Conservation (phyloP, 2,329 filamentous ascomycete species). For the Thermothelomyces thermophilus region DNA sequence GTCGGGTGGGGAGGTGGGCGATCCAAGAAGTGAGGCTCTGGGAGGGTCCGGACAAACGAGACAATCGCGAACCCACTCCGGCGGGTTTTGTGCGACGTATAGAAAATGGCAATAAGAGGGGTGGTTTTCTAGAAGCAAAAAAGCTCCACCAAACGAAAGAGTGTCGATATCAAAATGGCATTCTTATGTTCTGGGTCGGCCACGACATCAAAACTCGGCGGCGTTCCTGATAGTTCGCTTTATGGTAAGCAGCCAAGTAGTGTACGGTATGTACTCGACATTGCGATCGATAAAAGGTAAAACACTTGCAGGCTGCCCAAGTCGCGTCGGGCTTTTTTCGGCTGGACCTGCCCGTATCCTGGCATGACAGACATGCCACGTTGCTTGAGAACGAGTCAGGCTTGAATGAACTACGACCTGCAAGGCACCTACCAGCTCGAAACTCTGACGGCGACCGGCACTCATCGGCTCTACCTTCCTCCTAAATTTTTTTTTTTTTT, state of each 20-base stretch:
- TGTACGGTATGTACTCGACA: too few relatives aligned
- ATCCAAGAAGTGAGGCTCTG: slow-evolving; percentile 28
- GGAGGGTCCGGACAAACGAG: slow-evolving; percentile 26
- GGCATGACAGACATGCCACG: slow-evolving; percentile 8
- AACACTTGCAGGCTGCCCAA: not conserved
- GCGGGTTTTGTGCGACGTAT: slow-evolving; percentile 28
- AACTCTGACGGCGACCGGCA: slow-evolving; percentile 13
- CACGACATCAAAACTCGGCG: slow-evolving; percentile 3
- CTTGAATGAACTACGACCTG: not conserved
- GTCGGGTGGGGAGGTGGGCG: slow-evolving; percentile 23
- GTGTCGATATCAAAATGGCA: slow-evolving; percentile 13
- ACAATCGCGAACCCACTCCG: slow-evolving; percentile 27
- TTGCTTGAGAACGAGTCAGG: slow-evolving; percentile 16
- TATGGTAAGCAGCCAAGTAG: too few relatives aligned
- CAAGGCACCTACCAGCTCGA: slow-evolving; percentile 20
- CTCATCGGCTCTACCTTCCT: slow-evolving; percentile 9
- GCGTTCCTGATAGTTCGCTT: too few relatives aligned
- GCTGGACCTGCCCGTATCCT: not conserved
- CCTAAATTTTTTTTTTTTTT: too few relatives aligned
- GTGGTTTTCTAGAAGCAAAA: slow-evolving; percentile 24
- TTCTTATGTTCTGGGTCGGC: not conserved
- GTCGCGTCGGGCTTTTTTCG: slow-evolving; percentile 6
- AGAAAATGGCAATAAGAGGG: slow-evolving; percentile 24
- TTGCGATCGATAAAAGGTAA: too few relatives aligned
- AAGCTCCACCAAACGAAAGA: slow-evolving; percentile 17